Base-by-base conservation (phyloP, 495 filamentous ascomycete species). In the Aspergillus cavernicola region DNA sequence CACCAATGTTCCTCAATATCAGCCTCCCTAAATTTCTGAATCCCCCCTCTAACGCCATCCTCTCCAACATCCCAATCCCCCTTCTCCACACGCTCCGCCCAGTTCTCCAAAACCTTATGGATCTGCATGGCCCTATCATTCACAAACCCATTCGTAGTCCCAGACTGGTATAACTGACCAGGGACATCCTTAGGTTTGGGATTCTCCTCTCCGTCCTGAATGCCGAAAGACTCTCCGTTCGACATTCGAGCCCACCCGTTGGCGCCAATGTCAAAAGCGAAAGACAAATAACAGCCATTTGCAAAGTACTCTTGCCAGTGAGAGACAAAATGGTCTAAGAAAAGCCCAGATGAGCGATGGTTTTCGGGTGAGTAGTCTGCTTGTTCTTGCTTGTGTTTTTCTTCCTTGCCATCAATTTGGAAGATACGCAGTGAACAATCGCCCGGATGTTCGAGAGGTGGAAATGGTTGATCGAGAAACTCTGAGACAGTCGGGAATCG, bases 1-100 rank as follows among this genome's bases (percentile, higher is more conserved):
- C 28, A 35, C 60, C 63, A 69, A 53, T 57, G 55, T 15, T 52
- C 58, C 31, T 59, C 57, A 5, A 36, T 53, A 47, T 66, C 61
- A 28, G 73, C 72, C 39, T 77, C 66, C 42, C 44, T 52, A 55
- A 76, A 77, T 31, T 50, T 66, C 36, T 73, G 67, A 53, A 78
- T 69, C 12, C 45, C 61, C 24, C 71, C 70, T 39, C 63, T 36
- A 6, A 78, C 68, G 2, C 74, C 70, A 24, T 73, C 39, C 31
- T 53, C 41, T 22, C 67, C 69, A 39, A 78, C 72, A 29, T 58
- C 56, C 73, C 72, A 75, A 32, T 69, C 33, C 10, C 69, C 73
- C 44, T 38, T 41, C 32, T 71, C 72, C 37, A 76, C 65, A 53
- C 72, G 43, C 29, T 63, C 59, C 11, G 58, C 53, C 72, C 24